Base-by-base conservation (phyloP, 129 eudicot species). In the Centrapalus pauciflorus region DNA sequence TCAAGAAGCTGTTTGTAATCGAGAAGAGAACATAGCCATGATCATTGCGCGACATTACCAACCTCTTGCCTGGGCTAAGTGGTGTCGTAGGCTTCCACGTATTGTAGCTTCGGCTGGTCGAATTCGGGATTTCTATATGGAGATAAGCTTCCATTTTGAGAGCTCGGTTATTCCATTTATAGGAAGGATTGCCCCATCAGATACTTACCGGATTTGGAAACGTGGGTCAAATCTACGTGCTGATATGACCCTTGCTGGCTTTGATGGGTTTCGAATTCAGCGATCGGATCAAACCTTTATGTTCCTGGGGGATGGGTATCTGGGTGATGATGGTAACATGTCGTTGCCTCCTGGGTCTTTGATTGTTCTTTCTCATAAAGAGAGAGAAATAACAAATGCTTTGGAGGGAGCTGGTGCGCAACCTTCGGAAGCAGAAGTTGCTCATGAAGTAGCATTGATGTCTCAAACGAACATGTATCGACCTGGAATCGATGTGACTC, bases 241-340 rank as follows among this genome's bases (percentile, higher is more conserved):
- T 20, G 97, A 90, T 80, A 90, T 90, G 97, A 90, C 97, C n/a
- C 97, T 90, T 28, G 95, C 97, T 4, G 97, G 97, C 0, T 90
- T 90, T 81, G 97, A 90, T 43, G 97, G 97, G 57, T 90, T 90
- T 38, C 86, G 93, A 17, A 90, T 90, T 63, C 97, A 90, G 45
- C 81, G 97, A 68, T 87, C 97, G 24, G 97, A 90, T 74, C 97
- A 90, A 66, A 90, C 97, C 23, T 90, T 87, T 46, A 85, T 90
- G 72, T 90, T 90, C 66, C 93, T 90, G 16, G 97, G 97, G 43
- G 95, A 90, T 17, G 97, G 97, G 26, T 80, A 87, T 74, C 49
- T 79, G 25, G 72, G 87, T 0, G 95, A 79, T 9, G 84, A 84
- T 23, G 84, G 84, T 43, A 84, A 70, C 23, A 30, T 74, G 30